Evolutionary conservation across 2,329 filamentous ascomycete genomes (phyloP).

Genomic region (Aureobasidium sp.): DNA sequence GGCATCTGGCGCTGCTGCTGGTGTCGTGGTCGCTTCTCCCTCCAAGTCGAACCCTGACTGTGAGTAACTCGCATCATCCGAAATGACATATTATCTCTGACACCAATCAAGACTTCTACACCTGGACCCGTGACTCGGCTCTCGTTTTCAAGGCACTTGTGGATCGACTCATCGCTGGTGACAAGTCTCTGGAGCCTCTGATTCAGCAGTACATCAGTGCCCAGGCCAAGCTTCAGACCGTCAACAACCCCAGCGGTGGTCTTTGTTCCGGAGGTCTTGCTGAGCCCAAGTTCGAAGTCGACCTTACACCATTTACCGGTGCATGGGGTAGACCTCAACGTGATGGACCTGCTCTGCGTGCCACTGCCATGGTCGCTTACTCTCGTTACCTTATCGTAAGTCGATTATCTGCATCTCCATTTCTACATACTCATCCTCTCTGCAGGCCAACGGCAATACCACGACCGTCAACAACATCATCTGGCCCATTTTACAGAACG

Average conservation of each 20-base stretch:
- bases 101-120: slow-evolving; percentile 57
- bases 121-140: slow-evolving; percentile 70
- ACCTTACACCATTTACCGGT: slow-evolving; percentile 51
- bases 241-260: slow-evolving; percentile 62
- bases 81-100: neutral
- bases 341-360: slow-evolving; percentile 71
- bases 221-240: slow-evolving; percentile 59
- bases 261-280: slow-evolving; percentile 50
- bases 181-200: slow-evolving; percentile 49
- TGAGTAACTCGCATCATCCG: slow-evolving; percentile 26
- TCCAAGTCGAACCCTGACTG: slow-evolving; percentile 49
- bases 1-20: slow-evolving; percentile 42
- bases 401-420: slow-evolving; percentile 35
- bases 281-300: slow-evolving; percentile 66
- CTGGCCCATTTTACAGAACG: slow-evolving; percentile 71
- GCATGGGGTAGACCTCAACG: slow-evolving; percentile 75
- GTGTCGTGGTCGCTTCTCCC: slow-evolving; percentile 51
- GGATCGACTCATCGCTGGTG: slow-evolving; percentile 59
- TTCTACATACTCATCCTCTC: neutral
- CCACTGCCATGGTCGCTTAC: slow-evolving; percentile 65
- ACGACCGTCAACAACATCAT: slow-evolving; percentile 48
- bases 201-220: slow-evolving; percentile 63
- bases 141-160: slow-evolving; percentile 62
- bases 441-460: slow-evolving; percentile 20
- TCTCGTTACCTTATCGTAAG: slow-evolving; percentile 58